A percentile compares a stretch with the other conserved stretches of the same genome.
phyloP scores from a whole-genome alignment of 495 filamentous ascomycete genomes.

The Hypoxylon subgilvum region DNA sequence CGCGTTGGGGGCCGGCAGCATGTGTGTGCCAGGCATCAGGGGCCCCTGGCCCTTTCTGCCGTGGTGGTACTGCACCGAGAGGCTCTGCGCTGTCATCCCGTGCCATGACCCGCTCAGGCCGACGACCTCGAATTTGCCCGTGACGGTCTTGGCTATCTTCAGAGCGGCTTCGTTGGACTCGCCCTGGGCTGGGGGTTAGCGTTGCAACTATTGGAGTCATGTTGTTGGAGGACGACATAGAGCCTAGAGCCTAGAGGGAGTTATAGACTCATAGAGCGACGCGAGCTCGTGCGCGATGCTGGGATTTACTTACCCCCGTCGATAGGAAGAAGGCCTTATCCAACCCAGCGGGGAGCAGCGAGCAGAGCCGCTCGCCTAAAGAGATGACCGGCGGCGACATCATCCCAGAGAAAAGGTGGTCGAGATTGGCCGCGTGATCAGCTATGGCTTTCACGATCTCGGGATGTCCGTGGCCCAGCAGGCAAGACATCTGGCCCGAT shows the following conservation, averaged over 20 bases:
- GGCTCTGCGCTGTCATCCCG: conserved; percentile 55
- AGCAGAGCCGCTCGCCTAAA: conserved; percentile 53
- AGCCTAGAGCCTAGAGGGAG: too few relatives aligned
- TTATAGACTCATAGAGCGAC: not conserved
- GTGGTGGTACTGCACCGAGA: conserved; percentile 54
- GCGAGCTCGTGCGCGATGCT: not conserved
- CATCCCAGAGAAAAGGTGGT: conserved; percentile 64
- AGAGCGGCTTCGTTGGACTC: conserved; percentile 63
- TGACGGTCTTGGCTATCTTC: conserved; percentile 62
- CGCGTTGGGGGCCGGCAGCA: conserved; percentile 59
- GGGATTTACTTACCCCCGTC: conserved; percentile 44
- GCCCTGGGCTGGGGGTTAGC: conserved; percentile 24
- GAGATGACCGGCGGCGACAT: conserved; percentile 58
- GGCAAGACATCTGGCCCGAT: conserved; percentile 62
- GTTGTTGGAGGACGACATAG: too few relatives aligned
- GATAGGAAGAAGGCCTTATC: conserved; percentile 62
- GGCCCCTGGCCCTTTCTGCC: conserved; percentile 54
- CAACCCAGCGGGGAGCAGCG: conserved; percentile 52
- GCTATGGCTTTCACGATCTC: conserved; percentile 59
- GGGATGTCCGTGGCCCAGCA: conserved; percentile 63
- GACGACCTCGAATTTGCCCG: conserved; percentile 64
- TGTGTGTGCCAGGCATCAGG: conserved; percentile 42
- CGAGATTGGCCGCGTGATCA: conserved; percentile 51
- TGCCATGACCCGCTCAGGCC: conserved; percentile 61
- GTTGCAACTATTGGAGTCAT: too few relatives aligned